Conservation (phyloP, 768 basidiomycete genomes). For the Phanerochaete carnosa region DNA sequence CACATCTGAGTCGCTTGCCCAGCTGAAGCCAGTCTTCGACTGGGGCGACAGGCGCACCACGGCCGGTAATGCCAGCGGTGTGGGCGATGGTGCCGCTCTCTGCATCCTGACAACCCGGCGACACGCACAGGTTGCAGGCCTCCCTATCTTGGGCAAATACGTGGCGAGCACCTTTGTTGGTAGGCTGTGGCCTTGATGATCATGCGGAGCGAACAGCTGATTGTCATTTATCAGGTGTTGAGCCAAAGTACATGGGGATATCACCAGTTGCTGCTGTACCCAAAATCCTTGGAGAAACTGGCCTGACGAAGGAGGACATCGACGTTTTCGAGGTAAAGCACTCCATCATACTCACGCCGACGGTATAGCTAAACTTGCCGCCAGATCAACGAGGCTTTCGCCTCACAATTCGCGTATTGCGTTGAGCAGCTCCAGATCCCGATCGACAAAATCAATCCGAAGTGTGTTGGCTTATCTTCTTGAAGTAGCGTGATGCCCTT, state of each 20-base stretch:
- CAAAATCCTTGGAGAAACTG: conserved; percentile 57
- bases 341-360: neutral
- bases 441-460: conserved; percentile 81
- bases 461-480: conserved; percentile 43
- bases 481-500: neutral
- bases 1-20: conserved; percentile 69
- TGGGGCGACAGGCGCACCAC: conserved; percentile 73
- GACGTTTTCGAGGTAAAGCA: conserved; percentile 66
- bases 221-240: conserved; percentile 49
- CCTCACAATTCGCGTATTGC: conserved; percentile 91
- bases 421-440: conserved; percentile 76
- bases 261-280: conserved; percentile 71
- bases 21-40: conserved; percentile 84
- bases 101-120: conserved; percentile 79
- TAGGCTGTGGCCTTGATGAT: conserved; percentile 24
- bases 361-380: neutral
- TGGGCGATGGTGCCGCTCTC: conserved; percentile 91
- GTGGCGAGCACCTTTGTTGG: conserved; percentile 77
- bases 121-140: conserved; percentile 70
- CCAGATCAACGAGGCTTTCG: conserved; percentile 89
- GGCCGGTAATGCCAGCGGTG: conserved; percentile 82
- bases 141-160: conserved; percentile 82
- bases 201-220: neutral
- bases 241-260: conserved; percentile 78
- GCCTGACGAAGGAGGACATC: conserved; percentile 67